Evolutionary conservation across 495 filamentous ascomycete genomes (phyloP), one percentile per base, ranked within the genome.

Genomic region (Neurospora pannonica): DNA sequence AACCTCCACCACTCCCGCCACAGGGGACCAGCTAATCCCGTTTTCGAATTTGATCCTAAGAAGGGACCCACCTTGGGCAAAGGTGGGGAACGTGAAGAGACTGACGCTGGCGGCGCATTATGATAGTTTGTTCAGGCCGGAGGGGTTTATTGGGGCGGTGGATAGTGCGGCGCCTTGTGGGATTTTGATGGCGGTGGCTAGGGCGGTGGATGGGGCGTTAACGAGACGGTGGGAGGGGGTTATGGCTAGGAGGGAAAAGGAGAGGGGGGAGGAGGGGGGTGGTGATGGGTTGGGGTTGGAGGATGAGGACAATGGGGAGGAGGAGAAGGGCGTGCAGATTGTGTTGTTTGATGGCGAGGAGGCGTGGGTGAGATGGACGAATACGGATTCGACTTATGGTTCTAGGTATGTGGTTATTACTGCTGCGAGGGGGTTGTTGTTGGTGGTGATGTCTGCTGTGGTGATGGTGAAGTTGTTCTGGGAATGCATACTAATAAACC

Each of bases 141-240:
- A 91, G 74, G 96, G 94, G 0, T 99, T 99, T 81, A 94, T 99
- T 71, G 96, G 96, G 7, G 96, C 94, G 0, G 95, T 91, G 34
- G 96, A 99, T 77, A 97, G 94, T 76, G 96, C 96, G 1, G 96
- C 90, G 39, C 94, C 97, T 38, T 97, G 94, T 81, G 97, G 97
- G 0, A 92, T 98, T 83, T 85, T 99, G 67, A 87, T 99, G 89
- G 92, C 96, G 80, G 90, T 90, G 11, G 93, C 94, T 78, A 84
- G 92, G 74, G 93, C 86, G 73, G 85, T 99, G 28, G 94, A 98
- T 80, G 83, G 78, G 24, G 94, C 92, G 2, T 79, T 99, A 80
- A 93, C 89, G 15, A 86, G 86, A 82, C 95, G 94, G 83, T 97
- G 96, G 92, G 87, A 88, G 37, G 87, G 85, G 24, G 93, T 94